Evolutionary conservation across 495 filamentous ascomycete species (phyloP).

Genomic region (Friedmanniomyces simplex): DNA sequence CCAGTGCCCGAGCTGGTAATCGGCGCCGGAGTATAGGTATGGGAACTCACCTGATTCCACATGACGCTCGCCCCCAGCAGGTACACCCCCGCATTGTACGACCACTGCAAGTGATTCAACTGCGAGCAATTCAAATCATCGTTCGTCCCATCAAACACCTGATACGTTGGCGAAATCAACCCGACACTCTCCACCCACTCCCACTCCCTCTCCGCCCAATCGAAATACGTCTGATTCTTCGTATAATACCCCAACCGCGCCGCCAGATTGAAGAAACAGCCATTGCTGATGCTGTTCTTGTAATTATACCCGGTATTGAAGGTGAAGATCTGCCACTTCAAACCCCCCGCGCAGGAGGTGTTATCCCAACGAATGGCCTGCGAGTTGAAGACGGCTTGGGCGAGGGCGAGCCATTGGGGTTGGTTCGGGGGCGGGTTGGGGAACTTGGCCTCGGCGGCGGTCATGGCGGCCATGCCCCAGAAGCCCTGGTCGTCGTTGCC

Average conservation of each 20-base stretch:
- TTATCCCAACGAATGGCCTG: constrained; percentile 61
- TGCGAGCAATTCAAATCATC: constrained; percentile 46
- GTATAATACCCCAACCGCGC: constrained; percentile 65
- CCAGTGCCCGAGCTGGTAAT: no score
- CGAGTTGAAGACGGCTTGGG: constrained; percentile 68
- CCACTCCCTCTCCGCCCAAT: constrained; percentile 65
- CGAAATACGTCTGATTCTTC: constrained; percentile 62
- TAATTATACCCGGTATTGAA: constrained; percentile 74
- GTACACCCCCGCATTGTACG: constrained; percentile 66
- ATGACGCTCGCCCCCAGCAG: constrained; percentile 65
- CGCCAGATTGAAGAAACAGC: constrained; percentile 70
- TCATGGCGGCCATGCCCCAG: constrained; percentile 48
- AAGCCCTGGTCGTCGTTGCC: constrained; percentile 52
- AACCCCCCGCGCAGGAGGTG: constrained; percentile 58
- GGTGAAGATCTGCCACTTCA: constrained; percentile 78
- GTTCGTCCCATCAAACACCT: constrained; percentile 58
- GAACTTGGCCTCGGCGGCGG: constrained; percentile 42
- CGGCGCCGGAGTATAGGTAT: not conserved
- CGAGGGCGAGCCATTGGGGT: constrained; percentile 62
- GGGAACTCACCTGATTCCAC: constrained; percentile 52
- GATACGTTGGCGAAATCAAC: constrained; percentile 42
- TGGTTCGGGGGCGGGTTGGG: constrained; percentile 37
- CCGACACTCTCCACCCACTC: constrained; percentile 55
- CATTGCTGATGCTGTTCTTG: constrained; percentile 74
- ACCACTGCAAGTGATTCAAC: constrained; percentile 58